These are phyloP conservation scores for Phytophthora foliorum DNA, from an alignment of 352 stramenopile genomes.

Conservation along the genomic window DNA sequence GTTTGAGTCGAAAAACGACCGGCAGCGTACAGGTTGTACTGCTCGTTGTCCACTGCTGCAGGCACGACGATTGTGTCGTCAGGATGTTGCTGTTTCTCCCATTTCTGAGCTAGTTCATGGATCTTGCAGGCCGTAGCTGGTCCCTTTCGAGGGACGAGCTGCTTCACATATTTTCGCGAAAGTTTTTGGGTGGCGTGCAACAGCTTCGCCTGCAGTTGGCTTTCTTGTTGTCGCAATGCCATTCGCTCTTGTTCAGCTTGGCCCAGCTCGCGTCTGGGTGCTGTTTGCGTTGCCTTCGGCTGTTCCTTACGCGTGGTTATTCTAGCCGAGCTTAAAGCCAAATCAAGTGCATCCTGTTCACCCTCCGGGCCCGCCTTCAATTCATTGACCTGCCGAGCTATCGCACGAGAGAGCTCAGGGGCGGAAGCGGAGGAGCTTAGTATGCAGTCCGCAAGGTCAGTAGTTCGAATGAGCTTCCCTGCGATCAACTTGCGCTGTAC, in stretches of 20 bases:
- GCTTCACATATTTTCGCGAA: slow-evolving; percentile 76
- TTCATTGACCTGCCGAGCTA: slow-evolving; percentile 27
- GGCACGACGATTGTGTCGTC: slow-evolving; percentile 31
- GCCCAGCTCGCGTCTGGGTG: slow-evolving; percentile 6
- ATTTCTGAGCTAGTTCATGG: slow-evolving; percentile 55
- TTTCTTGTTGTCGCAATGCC: slow-evolving; percentile 43
- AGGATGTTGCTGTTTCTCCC: slow-evolving; percentile 43
- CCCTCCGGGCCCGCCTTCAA: slow-evolving; percentile 23
- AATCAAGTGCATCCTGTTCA: slow-evolving; percentile 25
- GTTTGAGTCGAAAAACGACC: slow-evolving; percentile 66
- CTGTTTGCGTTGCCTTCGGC: not conserved
- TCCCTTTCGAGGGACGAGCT: slow-evolving; percentile 39
- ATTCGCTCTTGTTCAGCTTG: slow-evolving; percentile 31
- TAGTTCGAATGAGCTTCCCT: slow-evolving; percentile 46
- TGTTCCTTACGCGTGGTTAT: slow-evolving; percentile 1
- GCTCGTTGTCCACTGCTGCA: slow-evolving; percentile 40
- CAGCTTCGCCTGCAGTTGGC: slow-evolving; percentile 58
- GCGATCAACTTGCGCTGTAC: slow-evolving; percentile 51
- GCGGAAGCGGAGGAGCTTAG: slow-evolving; percentile 36
- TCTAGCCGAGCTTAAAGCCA: slow-evolving; percentile 18
- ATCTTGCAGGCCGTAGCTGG: slow-evolving; percentile 44
- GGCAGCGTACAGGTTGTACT: slow-evolving; percentile 65
- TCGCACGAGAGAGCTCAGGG: slow-evolving; percentile 34
- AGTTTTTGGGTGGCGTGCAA: slow-evolving; percentile 73
- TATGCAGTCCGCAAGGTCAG: slow-evolving; percentile 12